phyloP scores from a whole-genome alignment of 768 basidiomycete species.

The Paxillus rubicundulus region DNA sequence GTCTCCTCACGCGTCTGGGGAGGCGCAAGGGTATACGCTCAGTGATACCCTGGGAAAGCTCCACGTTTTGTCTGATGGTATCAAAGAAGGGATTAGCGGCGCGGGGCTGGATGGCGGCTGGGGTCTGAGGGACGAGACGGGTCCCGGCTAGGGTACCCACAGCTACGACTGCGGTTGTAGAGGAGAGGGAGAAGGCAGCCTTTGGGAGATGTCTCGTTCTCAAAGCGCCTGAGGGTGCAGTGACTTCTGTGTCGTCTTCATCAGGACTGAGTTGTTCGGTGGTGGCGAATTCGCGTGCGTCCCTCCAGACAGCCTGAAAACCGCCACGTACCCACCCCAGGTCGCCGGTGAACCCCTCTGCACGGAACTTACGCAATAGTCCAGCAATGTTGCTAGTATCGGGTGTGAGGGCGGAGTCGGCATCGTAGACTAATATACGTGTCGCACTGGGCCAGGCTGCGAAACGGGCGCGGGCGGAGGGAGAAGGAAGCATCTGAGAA shows the following conservation, averaged over 20 bases:
- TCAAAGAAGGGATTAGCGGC: constrained; percentile 89
- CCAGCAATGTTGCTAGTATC: constrained; percentile 70
- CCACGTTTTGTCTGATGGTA: constrained; percentile 83
- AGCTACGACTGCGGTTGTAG: constrained; percentile 33
- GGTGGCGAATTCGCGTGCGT: constrained; percentile 52
- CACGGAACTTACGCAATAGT: constrained; percentile 71
- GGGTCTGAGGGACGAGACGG: constrained; percentile 11
- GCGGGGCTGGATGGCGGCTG: constrained; percentile 23
- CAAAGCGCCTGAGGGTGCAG: constrained; percentile 32
- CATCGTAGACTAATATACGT: constrained; percentile 82
- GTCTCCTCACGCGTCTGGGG: constrained; percentile 45
- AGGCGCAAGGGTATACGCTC: constrained; percentile 79
- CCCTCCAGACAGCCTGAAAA: constrained; percentile 65
- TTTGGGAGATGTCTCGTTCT: constrained; percentile 60
- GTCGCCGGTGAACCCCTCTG: constrained; percentile 56
- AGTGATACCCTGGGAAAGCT: constrained; percentile 70
- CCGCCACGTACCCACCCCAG: constrained; percentile 84
- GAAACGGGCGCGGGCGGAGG: constrained; percentile 56
- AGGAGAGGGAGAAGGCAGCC: constrained; percentile 58
- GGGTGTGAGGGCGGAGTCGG: constrained; percentile 60
- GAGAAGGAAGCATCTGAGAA: constrained; percentile 73
- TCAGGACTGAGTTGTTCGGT: constrained; percentile 48
- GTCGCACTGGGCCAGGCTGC: constrained; percentile 53
- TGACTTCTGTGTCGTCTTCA: constrained; percentile 44
- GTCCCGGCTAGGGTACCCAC: constrained; percentile 4